Conservation (phyloP, 108 stramenopile genomes). For the Skeletonema potamos region DNA sequence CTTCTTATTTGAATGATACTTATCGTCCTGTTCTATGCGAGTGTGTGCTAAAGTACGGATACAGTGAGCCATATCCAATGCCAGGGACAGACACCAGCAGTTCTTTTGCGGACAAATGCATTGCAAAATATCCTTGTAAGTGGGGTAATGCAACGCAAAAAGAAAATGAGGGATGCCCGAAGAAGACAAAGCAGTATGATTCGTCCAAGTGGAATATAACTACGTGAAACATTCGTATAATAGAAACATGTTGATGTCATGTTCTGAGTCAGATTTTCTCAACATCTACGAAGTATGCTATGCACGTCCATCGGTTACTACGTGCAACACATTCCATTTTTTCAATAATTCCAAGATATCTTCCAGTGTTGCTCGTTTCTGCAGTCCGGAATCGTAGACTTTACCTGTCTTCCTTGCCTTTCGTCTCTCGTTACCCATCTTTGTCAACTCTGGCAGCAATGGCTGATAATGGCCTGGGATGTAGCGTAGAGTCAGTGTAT, state of each 20-base stretch:
- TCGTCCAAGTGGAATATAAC: too few relatives aligned
- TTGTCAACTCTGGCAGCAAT: slow-evolving; percentile 38
- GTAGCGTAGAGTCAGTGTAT: slow-evolving; percentile 45
- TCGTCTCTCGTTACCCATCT: slow-evolving; percentile 6
- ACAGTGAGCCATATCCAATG: slow-evolving; percentile 25
- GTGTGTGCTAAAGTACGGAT: slow-evolving; percentile 42
- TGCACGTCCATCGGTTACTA: slow-evolving; percentile 47
- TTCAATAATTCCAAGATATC: slow-evolving; percentile 36
- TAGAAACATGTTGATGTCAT: too few relatives aligned
- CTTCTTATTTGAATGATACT: not conserved
- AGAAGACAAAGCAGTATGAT: too few relatives aligned
- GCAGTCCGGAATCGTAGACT: not conserved
- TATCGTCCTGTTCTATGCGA: slow-evolving; percentile 63
- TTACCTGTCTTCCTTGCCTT: slow-evolving; percentile 6
- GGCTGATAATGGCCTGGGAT: slow-evolving; percentile 47
- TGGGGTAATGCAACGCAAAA: not conserved
- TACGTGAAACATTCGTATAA: too few relatives aligned
- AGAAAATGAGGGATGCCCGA: not conserved
- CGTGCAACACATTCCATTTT: slow-evolving; percentile 33
- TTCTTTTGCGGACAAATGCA: not conserved
- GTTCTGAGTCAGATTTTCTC: not conserved
- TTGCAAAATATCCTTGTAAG: not conserved
- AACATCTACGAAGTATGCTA: not conserved
- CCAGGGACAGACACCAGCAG: not conserved
- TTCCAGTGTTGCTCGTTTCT: slow-evolving; percentile 25